These are phyloP conservation scores for Ramaria sp. DNA, from an alignment of 768 basidiomycete species.

Conservation along the genomic window DNA sequence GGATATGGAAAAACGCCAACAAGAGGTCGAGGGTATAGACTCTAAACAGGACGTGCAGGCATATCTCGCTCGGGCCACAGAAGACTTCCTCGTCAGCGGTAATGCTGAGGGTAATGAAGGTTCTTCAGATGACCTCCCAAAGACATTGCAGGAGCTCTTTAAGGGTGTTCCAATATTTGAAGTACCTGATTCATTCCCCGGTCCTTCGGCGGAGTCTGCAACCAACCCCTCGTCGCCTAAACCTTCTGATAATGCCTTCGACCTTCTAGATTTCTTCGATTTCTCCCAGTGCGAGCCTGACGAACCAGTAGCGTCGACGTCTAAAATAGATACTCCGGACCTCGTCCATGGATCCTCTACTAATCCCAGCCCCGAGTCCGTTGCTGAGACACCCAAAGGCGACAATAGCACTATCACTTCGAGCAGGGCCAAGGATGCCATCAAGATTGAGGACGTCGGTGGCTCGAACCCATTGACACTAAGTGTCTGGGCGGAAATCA, in stretches of 20 bases:
- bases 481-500: conserved; percentile 57
- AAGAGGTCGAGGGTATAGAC: conserved; percentile 37
- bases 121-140: not conserved
- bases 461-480: conserved; percentile 35
- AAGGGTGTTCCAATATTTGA: conserved; percentile 11
- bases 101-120: conserved; percentile 28
- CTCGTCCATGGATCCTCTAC: conserved; percentile 59
- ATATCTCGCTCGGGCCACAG: conserved; percentile 47
- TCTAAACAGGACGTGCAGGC: conserved; percentile 54
- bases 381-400: conserved; percentile 45
- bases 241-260: conserved; percentile 27
- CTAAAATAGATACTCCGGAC: conserved; percentile 68
- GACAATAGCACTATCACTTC: conserved; percentile 22
- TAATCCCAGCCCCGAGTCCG: conserved; percentile 69
- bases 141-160: conserved; percentile 1
- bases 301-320: conserved; percentile 48
- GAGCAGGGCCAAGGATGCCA: conserved; percentile 18
- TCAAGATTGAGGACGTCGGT: conserved; percentile 29
- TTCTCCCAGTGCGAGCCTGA: conserved; percentile 43
- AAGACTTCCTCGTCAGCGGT: conserved; percentile 17
- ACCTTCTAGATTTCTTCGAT: conserved; percentile 57
- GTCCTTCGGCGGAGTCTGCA: conserved; percentile 21
- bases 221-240: conserved; percentile 26
- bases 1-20: conserved; percentile 29
- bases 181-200: conserved; percentile 16